Percentiles rank a stretch among this genome's conserved stretches.
Evolutionary conservation across 768 basidiomycete genomes (phyloP).

Genomic region (Collybia sordida): DNA sequence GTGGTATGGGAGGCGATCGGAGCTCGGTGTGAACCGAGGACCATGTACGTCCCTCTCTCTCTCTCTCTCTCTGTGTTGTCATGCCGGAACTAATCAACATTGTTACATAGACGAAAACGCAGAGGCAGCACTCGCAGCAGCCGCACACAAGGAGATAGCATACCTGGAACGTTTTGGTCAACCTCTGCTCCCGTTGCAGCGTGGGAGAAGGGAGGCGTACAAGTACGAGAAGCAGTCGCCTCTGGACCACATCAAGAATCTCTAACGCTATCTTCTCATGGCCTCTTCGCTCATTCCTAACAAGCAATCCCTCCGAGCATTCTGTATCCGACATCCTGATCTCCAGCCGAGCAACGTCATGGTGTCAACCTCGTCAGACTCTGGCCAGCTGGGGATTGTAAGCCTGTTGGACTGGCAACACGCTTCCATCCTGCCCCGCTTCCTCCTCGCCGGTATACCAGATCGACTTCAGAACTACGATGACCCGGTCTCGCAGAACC

Average conservation of each 20-base stretch:
- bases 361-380: conserved; percentile 43
- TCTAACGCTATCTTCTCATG: conserved; percentile 45
- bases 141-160: conserved; percentile 45
- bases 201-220: background rate
- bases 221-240: background rate
- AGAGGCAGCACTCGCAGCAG: conserved; percentile 36
- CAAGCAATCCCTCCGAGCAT: conserved; percentile 33
- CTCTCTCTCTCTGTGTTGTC: conserved; percentile 22
- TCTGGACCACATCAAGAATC: conserved; percentile 37
- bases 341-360: conserved; percentile 49
- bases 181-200: conserved; percentile 44
- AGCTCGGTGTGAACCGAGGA: conserved; percentile 50
- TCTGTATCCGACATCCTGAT: conserved; percentile 53
- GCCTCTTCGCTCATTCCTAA: conserved; percentile 41
- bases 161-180: conserved; percentile 48
- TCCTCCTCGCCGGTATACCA: conserved; percentile 47
- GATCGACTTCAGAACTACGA: conserved; percentile 42
- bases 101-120: conserved; percentile 40
- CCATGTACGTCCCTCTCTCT: conserved; percentile 44
- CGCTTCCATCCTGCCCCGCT: conserved; percentile 47
- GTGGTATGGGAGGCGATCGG: conserved; percentile 50
- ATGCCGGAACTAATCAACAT: conserved; percentile 32
- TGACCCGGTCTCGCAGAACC: conserved; percentile 34
- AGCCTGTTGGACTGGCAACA: conserved; percentile 56
- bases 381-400: conserved; percentile 32